phyloP scores from a whole-genome alignment of 176 grass and related monocot species.

The Oryza meridionalis region DNA sequence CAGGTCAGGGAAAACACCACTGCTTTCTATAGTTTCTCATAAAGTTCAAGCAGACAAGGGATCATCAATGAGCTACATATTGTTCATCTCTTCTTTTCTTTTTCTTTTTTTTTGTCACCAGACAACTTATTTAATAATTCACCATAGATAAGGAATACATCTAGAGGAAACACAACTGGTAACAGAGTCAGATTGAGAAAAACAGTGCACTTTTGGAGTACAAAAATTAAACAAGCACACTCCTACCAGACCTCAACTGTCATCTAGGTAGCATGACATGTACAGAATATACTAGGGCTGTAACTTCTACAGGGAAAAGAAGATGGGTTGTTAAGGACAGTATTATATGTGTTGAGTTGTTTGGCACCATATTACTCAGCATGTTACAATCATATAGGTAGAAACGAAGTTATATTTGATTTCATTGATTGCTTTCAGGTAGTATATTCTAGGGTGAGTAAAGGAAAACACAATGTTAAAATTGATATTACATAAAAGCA shows the following conservation, averaged over 20 bases:
- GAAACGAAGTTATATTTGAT: not conserved
- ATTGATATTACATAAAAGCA: not conserved
- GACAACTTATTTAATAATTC: slow-evolving; percentile 7
- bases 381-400: not conserved
- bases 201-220: not conserved
- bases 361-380: not conserved
- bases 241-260: not conserved
- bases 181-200: not conserved
- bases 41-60: not conserved
- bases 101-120: not conserved
- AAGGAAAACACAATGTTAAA: slow-evolving; percentile 3
- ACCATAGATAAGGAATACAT: not conserved
- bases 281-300: not conserved
- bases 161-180: not conserved
- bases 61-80: not conserved
- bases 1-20: not conserved
- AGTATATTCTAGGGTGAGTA: not conserved
- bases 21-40: not conserved
- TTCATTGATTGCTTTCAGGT: not conserved
- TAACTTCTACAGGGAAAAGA: not conserved
- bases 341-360: not conserved
- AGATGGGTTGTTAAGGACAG: not conserved
- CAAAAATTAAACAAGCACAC: not conserved
- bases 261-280: not conserved
- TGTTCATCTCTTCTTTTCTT: not conserved